Evolutionary conservation across 805 yeast species (phyloP), one percentile per base, ranked within the genome.

Genomic region (Metschnikowia kofuensis): DNA sequence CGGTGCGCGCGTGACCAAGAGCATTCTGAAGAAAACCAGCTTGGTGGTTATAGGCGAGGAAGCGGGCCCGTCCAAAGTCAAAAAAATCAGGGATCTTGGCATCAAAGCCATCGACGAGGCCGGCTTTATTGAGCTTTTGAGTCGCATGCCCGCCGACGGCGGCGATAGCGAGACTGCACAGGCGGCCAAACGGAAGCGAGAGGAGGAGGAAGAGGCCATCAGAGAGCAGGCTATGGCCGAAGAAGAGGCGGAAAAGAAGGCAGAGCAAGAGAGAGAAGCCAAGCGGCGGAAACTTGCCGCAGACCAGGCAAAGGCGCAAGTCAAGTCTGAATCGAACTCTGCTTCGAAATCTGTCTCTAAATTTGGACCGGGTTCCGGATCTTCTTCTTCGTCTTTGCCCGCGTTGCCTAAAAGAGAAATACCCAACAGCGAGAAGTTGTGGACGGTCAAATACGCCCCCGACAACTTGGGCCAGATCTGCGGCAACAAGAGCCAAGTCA

Each of bases 391-490:
- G 7, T 43, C 47, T 16, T 34, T 43, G 7, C 54, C 56, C 14
- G 47, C 49, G 8, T 35, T 56, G 28, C 65, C 66, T 0, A 49
- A 38, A 13, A 55, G 72, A 21, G 72, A 66, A 38, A 71, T 75
- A 32, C 65, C 78, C 2, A 78, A 78, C 52, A 73, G 75, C 44
- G 88, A 84, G 47, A 85, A 84, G 58, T 70, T 94, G 49, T 94
- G 99, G 99, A 94, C 99, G 0, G 85, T 82, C 4, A 89, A 83
- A 64, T 89, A 94, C 66, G 98, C 98, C 0, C 99, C 99, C 9
- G 78, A 81, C 1, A 75, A 75, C 35, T 51, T 86, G 40, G 72
- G 74, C 36, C 97, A 92, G 55, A 80, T 94, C 27, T 91, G 97
- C 69, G 99, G 99, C 52, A 57, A 57, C 52, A 89, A 88, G 65